Percentiles rank a stretch among this genome's conserved stretches.
Conservation (phyloP, 2,329 filamentous ascomycete genomes). For the Epichloe aotearoae region DNA sequence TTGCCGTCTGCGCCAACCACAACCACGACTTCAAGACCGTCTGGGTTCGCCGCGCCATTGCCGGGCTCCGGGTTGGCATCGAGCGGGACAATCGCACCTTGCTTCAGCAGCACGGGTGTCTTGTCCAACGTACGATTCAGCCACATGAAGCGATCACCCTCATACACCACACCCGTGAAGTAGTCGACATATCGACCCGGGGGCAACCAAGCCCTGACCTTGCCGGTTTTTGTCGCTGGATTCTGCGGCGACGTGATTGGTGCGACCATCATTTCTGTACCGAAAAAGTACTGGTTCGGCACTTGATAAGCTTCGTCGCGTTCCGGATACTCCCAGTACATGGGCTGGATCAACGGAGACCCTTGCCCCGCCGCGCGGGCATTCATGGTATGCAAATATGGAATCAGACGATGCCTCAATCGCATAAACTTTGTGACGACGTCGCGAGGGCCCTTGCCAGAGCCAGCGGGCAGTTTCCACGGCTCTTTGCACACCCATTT, state of each 20-base stretch:
- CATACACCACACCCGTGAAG: conserved; percentile 43
- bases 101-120: conserved; percentile 38
- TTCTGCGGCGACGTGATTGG: conserved; percentile 42
- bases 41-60: conserved; percentile 35
- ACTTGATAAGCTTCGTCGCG: conserved; percentile 39
- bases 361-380: conserved; percentile 27
- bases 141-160: conserved; percentile 37
- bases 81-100: conserved; percentile 46
- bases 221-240: conserved; percentile 29
- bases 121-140: conserved; percentile 35
- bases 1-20: conserved; percentile 33
- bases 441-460: conserved; percentile 28
- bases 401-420: conserved; percentile 44
- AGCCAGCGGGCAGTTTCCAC: conserved; percentile 31
- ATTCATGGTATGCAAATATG: conserved; percentile 48
- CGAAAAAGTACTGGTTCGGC: conserved; percentile 47
- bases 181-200: conserved; percentile 41
- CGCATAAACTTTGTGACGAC: conserved; percentile 37
- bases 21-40: conserved; percentile 33
- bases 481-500: conserved; percentile 49
- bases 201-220: conserved; percentile 44
- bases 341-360: conserved; percentile 42
- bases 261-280: conserved; percentile 39
- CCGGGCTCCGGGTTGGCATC: conserved; percentile 28
- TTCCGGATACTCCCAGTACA: conserved; percentile 48